Percentiles rank a stretch among this genome's conserved stretches.
phyloP scores from a whole-genome alignment of 1,139 yeast species.

The Magnusiomyces suaveolens region DNA sequence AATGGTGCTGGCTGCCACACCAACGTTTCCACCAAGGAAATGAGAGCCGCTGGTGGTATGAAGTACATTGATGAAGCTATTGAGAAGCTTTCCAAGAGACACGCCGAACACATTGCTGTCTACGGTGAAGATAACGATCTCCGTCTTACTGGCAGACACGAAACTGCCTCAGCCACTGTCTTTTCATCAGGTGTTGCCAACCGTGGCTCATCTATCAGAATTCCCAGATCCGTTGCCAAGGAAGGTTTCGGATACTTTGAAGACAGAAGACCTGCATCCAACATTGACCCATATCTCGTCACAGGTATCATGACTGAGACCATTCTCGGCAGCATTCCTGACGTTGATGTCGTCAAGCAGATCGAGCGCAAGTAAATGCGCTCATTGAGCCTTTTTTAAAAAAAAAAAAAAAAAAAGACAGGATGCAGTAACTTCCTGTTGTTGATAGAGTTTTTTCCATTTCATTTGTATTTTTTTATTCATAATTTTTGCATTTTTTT shows the following conservation, averaged over 20 bases:
- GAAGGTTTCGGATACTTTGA: conserved; percentile 98
- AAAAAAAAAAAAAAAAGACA: background rate
- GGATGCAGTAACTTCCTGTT: too few species aligned
- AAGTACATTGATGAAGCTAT: conserved; percentile 85
- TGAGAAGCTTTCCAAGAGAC: conserved; percentile 91
- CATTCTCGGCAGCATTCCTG: conserved; percentile 88
- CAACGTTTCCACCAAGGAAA: conserved; percentile 82
- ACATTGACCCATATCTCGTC: conserved; percentile 96
- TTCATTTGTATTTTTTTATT: too few species aligned
- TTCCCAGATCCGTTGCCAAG: conserved; percentile 96
- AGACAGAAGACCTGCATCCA: conserved; percentile 99
- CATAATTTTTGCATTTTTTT: too few species aligned
- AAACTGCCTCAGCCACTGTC: conserved; percentile 86
- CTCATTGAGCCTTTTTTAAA: too few species aligned
- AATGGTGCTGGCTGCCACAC: conserved; percentile 99
- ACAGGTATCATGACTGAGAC: conserved; percentile 98
- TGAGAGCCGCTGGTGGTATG: conserved; percentile 97
- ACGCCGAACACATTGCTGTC: conserved; percentile 87
- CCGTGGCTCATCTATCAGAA: conserved; percentile 98
- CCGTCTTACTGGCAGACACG: conserved; percentile 97
- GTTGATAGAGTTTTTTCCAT: too few species aligned
- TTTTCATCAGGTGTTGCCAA: conserved; percentile 97
- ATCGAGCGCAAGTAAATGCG: conserved; percentile 10
- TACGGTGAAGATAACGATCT: conserved; percentile 91
- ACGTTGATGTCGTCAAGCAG: conserved; percentile 73